A percentile compares a stretch with the other conserved stretches of the same genome.
phyloP scores from a whole-genome alignment of 129 eudicot species.

The Pseudognaphalium luteoalbum region DNA sequence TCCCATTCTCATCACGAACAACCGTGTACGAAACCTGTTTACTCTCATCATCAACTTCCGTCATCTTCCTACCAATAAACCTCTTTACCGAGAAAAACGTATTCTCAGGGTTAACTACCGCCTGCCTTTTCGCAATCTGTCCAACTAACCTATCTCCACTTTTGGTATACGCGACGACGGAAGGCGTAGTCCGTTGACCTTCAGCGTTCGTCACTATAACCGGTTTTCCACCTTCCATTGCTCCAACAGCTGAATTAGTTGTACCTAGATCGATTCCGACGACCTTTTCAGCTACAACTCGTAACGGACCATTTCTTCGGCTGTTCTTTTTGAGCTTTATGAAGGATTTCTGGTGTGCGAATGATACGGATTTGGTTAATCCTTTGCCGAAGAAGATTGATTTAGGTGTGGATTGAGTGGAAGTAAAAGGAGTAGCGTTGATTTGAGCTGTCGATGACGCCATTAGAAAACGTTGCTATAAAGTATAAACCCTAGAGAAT shows the following conservation, averaged over 20 bases:
- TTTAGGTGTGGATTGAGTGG: slow-evolving; percentile 31
- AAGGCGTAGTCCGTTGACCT: slow-evolving; percentile 91
- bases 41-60: slow-evolving; percentile 87
- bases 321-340: slow-evolving; percentile 29
- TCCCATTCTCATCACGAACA: slow-evolving; percentile 90
- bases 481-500: not conserved
- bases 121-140: slow-evolving; percentile 95
- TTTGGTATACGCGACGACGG: slow-evolving; percentile 93
- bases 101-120: slow-evolving; percentile 90
- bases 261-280: slow-evolving; percentile 94
- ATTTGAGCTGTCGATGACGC: slow-evolving; percentile 69
- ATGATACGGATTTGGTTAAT: slow-evolving; percentile 35
- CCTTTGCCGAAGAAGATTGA: slow-evolving; percentile 61
- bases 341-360: slow-evolving; percentile 38
- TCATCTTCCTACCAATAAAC: slow-evolving; percentile 95
- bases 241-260: slow-evolving; percentile 92
- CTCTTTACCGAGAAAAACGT: slow-evolving; percentile 88
- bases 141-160: slow-evolving; percentile 84
- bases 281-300: slow-evolving; percentile 78
- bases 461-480: slow-evolving; percentile 31
- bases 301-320: slow-evolving; percentile 28
- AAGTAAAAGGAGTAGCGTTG: slow-evolving; percentile 42
- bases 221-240: slow-evolving; percentile 97
- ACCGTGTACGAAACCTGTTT: slow-evolving; percentile 87
- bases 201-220: slow-evolving; percentile 82